A percentile compares a stretch with the other conserved stretches of the same genome.
phyloP scores from a whole-genome alignment of 768 basidiomycete species.

The Amanita subjunquillea region DNA sequence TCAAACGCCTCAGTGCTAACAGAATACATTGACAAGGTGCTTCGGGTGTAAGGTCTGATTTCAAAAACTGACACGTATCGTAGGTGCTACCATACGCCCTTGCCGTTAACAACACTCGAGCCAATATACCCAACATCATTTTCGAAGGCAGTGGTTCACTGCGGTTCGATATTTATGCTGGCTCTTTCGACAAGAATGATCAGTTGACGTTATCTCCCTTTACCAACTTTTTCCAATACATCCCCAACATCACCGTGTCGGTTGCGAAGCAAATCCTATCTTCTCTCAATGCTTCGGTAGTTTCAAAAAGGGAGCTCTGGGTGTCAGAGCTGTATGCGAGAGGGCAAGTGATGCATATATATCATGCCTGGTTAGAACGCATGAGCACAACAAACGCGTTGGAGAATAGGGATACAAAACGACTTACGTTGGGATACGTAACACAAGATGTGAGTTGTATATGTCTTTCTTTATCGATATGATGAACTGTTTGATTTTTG shows the following conservation, averaged over 20 bases:
- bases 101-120: conserved; percentile 53
- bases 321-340: conserved; percentile 32
- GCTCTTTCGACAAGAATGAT: conserved; percentile 73
- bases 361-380: conserved; percentile 45
- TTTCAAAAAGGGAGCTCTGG: conserved; percentile 12
- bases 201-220: conserved; percentile 71
- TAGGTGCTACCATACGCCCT: conserved; percentile 48
- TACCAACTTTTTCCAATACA: conserved; percentile 49
- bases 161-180: conserved; percentile 58
- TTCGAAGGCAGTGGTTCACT: conserved; percentile 54
- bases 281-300: conserved; percentile 37
- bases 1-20: conserved; percentile 52
- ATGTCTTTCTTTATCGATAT: background rate
- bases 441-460: conserved; percentile 46
- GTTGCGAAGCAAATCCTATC: conserved; percentile 46
- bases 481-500: background rate
- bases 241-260: conserved; percentile 40
- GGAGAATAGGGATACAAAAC: conserved; percentile 30
- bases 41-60: conserved; percentile 3
- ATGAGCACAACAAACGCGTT: conserved; percentile 34
- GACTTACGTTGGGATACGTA: conserved; percentile 66
- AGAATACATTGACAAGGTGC: conserved; percentile 40
- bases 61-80: background rate
- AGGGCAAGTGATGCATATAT: conserved; percentile 42
- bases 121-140: conserved; percentile 49